A percentile compares a stretch with the other conserved stretches of the same genome.
Evolutionary conservation across 2,329 filamentous ascomycete species (phyloP).

Genomic region (Macroventuria anomochaeta): DNA sequence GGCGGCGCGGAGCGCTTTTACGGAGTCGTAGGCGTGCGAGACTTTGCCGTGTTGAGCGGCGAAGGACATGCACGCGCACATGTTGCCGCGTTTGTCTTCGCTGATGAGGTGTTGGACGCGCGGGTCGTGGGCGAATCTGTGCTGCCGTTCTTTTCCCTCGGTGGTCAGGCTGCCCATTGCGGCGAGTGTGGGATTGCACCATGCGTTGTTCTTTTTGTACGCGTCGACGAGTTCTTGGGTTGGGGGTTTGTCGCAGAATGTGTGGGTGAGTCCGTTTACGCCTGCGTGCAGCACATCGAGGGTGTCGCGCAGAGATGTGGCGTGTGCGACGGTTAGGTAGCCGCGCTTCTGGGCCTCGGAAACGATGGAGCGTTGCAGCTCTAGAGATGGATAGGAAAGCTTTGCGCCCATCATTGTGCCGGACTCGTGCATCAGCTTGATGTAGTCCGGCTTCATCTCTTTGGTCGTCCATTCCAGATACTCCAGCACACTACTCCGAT

Average conservation of each 20-base stretch:
- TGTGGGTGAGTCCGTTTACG: conserved; percentile 55
- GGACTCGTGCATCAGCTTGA: conserved; percentile 61
- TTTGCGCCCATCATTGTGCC: conserved; percentile 50
- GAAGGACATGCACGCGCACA: conserved; percentile 54
- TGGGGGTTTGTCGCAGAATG: conserved; percentile 50
- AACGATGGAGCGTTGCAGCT: conserved; percentile 56
- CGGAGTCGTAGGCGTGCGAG: conserved; percentile 52
- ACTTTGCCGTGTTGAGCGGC: conserved; percentile 40
- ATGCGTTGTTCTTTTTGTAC: conserved; percentile 52
- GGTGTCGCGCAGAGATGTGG: conserved; percentile 49
- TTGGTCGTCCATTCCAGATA: conserved; percentile 52
- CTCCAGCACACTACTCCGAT: conserved; percentile 49
- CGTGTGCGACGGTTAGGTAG: conserved; percentile 52
- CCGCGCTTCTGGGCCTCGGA: conserved; percentile 48
- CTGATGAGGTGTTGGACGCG: conserved; percentile 45
- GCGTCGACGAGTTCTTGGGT: conserved; percentile 50
- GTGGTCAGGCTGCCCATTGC: conserved; percentile 51
- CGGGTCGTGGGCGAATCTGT: conserved; percentile 51
- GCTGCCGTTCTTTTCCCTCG: conserved; percentile 49
- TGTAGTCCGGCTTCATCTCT: conserved; percentile 55
- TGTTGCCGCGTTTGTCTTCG: conserved; percentile 40
- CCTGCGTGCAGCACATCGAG: conserved; percentile 52
- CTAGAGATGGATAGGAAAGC: conserved; percentile 50
- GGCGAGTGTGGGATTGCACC: conserved; percentile 53
- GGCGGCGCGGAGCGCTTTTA: conserved; percentile 47